Percentiles rank a stretch among this genome's conserved stretches.
Conservation (phyloP, 345 rosid genomes). For the Citrus unshiu region DNA sequence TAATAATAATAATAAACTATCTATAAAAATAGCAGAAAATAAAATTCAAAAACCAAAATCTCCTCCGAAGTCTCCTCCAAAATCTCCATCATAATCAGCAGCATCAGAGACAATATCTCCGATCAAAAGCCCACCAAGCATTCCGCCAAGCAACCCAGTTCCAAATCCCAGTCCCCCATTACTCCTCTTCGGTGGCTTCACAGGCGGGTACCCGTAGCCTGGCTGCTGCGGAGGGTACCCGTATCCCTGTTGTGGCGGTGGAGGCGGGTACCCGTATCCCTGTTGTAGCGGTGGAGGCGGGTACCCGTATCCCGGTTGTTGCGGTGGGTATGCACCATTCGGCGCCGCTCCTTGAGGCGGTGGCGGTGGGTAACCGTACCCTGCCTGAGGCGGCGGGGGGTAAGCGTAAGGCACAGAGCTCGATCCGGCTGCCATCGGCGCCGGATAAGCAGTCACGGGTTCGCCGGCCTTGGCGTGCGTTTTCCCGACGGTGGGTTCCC, state of each 20-base stretch:
- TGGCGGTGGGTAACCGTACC: conserved; percentile 27
- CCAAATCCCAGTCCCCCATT: conserved; percentile 62
- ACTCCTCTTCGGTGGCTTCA: conserved; percentile 46
- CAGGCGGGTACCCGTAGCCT: conserved; percentile 34
- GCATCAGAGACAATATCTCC: conserved; percentile 71
- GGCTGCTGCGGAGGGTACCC: conserved; percentile 5
- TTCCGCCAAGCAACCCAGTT: conserved; percentile 73
- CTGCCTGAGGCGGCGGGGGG: conserved; percentile 17
- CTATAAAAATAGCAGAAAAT: background rate
- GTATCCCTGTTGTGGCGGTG: conserved; percentile 19
- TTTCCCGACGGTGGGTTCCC: conserved; percentile 14
- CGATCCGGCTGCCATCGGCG: background rate
- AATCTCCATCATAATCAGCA: conserved; percentile 20
- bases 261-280: conserved; percentile 26
- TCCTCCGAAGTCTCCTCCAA: conserved; percentile 24
- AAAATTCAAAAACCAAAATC: conserved; percentile 29
- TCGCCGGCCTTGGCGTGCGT: conserved; percentile 9
- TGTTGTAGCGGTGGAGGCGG: conserved; percentile 32
- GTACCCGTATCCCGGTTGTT: conserved; percentile 22
- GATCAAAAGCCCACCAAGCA: conserved; percentile 65
- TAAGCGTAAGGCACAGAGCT: conserved; percentile 16
- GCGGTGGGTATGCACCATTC: background rate
- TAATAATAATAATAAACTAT: background rate
- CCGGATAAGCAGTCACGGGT: conserved; percentile 31
- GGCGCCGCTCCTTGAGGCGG: background rate